Conservation (phyloP, 768 basidiomycete species). For the Mycena chlorophos region DNA sequence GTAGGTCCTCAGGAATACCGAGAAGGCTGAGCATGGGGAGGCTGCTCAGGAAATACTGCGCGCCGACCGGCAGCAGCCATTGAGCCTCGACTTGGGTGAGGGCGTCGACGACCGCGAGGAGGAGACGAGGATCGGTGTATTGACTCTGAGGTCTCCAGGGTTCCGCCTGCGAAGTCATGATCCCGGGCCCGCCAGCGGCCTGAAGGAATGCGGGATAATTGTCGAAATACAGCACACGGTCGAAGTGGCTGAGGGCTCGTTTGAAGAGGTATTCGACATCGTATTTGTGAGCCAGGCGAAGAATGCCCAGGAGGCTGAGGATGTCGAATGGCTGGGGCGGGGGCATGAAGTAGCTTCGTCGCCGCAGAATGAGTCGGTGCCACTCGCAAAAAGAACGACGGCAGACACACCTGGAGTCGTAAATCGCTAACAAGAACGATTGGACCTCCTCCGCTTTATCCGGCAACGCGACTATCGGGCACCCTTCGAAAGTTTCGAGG, state of each 20-base stretch:
- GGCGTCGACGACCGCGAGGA: neutral
- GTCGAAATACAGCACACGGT: neutral
- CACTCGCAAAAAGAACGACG: neutral
- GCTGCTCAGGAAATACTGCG: no score
- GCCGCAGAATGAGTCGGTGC: neutral
- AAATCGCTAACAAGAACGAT: neutral
- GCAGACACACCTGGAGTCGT: constrained; percentile 1
- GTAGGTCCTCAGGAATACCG: no score
- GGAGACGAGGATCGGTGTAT: neutral
- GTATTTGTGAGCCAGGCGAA: neutral
- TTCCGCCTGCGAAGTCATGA: no score
- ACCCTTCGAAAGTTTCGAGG: neutral
- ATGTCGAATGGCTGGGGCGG: neutral
- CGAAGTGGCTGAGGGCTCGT: neutral
- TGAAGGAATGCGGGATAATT: neutral
- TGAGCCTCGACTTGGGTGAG: neutral
- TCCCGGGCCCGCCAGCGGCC: no score
- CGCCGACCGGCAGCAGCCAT: neutral
- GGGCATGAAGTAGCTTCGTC: neutral
- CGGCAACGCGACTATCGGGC: neutral
- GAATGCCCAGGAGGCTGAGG: neutral
- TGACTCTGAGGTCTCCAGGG: neutral
- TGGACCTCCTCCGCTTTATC: neutral
- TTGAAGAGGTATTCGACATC: neutral
- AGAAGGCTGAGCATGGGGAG: no score